A percentile compares a stretch with the other conserved stretches of the same genome.
Conservation (phyloP, 2,329 filamentous ascomycete genomes). For the Knufia petricola region DNA sequence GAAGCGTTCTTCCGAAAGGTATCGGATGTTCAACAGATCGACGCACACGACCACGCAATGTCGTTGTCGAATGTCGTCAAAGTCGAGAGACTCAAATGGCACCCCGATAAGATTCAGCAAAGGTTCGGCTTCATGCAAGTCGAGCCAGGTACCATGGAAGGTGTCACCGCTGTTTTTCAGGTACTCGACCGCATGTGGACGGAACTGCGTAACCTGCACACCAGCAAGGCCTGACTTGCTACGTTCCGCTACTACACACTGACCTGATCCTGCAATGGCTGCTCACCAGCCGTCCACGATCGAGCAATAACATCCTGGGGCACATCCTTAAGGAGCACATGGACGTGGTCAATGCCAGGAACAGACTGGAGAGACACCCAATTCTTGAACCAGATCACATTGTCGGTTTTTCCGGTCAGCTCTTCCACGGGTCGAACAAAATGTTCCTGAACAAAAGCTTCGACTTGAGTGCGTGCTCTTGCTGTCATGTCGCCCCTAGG, state of each 20-base stretch:
- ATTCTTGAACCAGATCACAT: slow-evolving; percentile 57
- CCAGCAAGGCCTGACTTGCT: neutral
- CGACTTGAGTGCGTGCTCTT: slow-evolving; percentile 39
- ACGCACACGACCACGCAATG: slow-evolving; percentile 16
- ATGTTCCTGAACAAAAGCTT: slow-evolving; percentile 40
- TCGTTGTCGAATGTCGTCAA: slow-evolving; percentile 53
- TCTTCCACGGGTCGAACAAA: slow-evolving; percentile 39
- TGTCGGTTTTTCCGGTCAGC: slow-evolving; percentile 29
- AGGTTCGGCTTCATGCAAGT: slow-evolving; percentile 68
- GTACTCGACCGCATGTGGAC: slow-evolving; percentile 74
- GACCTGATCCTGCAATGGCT: slow-evolving; percentile 5
- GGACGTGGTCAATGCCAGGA: slow-evolving; percentile 47
- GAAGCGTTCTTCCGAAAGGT: slow-evolving; percentile 53
- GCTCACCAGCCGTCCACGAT: slow-evolving; percentile 32
- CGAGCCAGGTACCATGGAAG: slow-evolving; percentile 60
- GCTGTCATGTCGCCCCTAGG: slow-evolving; percentile 42
- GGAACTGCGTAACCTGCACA: slow-evolving; percentile 24
- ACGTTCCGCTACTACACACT: neutral
- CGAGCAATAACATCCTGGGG: slow-evolving; percentile 35
- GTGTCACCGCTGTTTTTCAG: slow-evolving; percentile 86
- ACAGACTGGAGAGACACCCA: slow-evolving; percentile 53
- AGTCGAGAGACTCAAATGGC: slow-evolving; percentile 82
- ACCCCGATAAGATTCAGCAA: slow-evolving; percentile 96
- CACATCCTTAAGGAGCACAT: slow-evolving; percentile 44
- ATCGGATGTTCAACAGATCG: slow-evolving; percentile 9